Evolutionary conservation across 2,329 filamentous ascomycete genomes (phyloP), one percentile per base, ranked within the genome.

Genomic region (Cercospora sp.): DNA sequence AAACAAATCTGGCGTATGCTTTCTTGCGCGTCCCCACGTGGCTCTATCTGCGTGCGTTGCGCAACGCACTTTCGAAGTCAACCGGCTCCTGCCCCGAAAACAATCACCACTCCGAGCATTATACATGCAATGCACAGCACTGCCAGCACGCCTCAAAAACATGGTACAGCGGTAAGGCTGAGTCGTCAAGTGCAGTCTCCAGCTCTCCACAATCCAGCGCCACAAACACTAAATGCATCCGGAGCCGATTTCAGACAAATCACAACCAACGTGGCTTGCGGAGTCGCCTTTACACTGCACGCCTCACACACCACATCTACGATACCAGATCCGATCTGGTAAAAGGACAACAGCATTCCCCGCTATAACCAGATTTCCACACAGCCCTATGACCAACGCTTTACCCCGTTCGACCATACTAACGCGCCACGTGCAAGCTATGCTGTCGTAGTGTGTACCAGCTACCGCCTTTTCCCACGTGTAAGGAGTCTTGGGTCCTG

Each of bases 251-350:
- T 55, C 55, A 26, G 24, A 34, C 66, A 16, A 67, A 60, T 67
- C 61, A 61, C 24, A 13, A 6, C 18, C 21, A 16, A 30, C 55
- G 61, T 64, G 66, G 66, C 66, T 67, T 67, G 61, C 66, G 61
- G 66, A 65, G 61, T 61, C 40, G 66, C 66, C 66, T 67, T 49
- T 26, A 53, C 30, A 65, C 28, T 21, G 61, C 61, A 61, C 55
- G 66, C 66, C 66, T 60, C 66, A 61, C 30, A 32, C 18, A 60
- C 18, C 61, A 34, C 34, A 60, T 59, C 34, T 45, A 51, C 24
- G 53, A 49, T 65, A 34, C 63, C 63, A 59, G 37, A 18, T 59
- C 43, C 40, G 55, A 65, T 64, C 34, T 37, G 51, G 66, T 10
- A 37, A 61, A 61, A 12, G 43, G 53, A 62, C 66, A 24, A 51